Base-by-base conservation (phyloP, 2,329 filamentous ascomycete genomes). In the Penicillium sp. region DNA sequence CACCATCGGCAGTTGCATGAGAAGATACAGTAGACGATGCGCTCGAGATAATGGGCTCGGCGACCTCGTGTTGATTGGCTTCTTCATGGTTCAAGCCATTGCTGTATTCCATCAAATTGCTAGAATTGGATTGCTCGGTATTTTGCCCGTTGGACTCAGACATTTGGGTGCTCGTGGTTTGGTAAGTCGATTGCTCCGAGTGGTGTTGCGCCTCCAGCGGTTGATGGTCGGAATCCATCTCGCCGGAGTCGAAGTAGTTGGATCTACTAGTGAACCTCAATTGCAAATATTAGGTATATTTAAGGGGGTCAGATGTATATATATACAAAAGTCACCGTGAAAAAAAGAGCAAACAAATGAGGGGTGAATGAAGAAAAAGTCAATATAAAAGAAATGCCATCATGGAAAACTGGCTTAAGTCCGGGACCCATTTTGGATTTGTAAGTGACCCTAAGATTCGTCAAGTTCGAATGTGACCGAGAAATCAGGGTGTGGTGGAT, bases 1-100 rank as follows among this genome's bases (percentile, higher is more conserved):
- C 85, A 33, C 85, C 84, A 48, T 78, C 77, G 14, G 57, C 37
- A 31, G 60, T 70, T 16, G 43, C 52, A 43, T 65, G 45, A 2
- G 67, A 68, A 21, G 57, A 57, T 22, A 51, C 27, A 16, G 56
- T 48, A 2, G 64, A 64, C 3, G 65, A 64, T 29, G 53, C 48
- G 50, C 59, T 64, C 11, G 54, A 60, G 3, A 46, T 54, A 10
- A 43, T n/a, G 5, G 49, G 44, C 5, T 62, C 56, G 11, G 55
- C 48, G 6, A 44, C 31, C 16, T 53, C 44, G 24, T 54, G 57
- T 52, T 19, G 53, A 45, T 39, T 55, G 56, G n/a, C 46, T 56
- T 35, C 52, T 26, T 37, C 50, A 27, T 45, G 19, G 11, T 37
- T 13, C 9, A 16, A 39, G 11, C 19, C 35, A 39, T 39, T 29